A percentile compares a stretch with the other conserved stretches of the same genome.
These are phyloP conservation scores for Penicillium paradoxum DNA, from an alignment of 495 filamentous ascomycete species.

Conservation along the genomic window DNA sequence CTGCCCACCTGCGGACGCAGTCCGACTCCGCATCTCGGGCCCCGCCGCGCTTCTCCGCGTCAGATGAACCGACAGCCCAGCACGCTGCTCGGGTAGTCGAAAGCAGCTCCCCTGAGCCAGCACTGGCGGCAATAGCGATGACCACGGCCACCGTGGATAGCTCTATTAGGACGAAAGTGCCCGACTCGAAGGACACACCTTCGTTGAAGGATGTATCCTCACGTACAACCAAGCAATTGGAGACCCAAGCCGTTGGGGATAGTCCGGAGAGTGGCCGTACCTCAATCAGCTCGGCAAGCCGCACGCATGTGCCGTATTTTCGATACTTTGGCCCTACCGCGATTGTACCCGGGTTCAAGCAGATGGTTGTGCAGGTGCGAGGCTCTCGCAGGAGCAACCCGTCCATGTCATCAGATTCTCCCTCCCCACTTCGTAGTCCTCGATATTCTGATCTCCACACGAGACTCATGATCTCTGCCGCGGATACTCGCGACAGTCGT, in stretches of 20 bases:
- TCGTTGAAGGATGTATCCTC: slow-evolving; percentile 19
- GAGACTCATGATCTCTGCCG: slow-evolving; percentile 23
- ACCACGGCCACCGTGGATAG: slow-evolving; percentile 10
- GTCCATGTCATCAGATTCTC: slow-evolving; percentile 44
- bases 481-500: slow-evolving; percentile 41
- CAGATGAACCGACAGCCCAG: slow-evolving; percentile 18
- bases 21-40: slow-evolving; percentile 31
- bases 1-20: slow-evolving; percentile 51
- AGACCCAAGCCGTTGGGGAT: slow-evolving; percentile 25
- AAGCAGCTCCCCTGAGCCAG: slow-evolving; percentile 29
- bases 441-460: slow-evolving; percentile 22
- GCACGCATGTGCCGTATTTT: slow-evolving; percentile 79
- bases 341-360: slow-evolving; percentile 87
- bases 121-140: slow-evolving; percentile 6
- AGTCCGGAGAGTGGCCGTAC: slow-evolving; percentile 43
- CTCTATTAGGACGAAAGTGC: slow-evolving; percentile 15
- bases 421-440: slow-evolving; percentile 35
- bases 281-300: slow-evolving; percentile 35
- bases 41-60: slow-evolving; percentile 17
- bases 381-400: slow-evolving; percentile 46
- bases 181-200: slow-evolving; percentile 18
- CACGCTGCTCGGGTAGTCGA: slow-evolving; percentile 19
- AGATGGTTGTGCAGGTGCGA: slow-evolving; percentile 75
- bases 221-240: slow-evolving; percentile 28
- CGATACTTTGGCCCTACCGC: slow-evolving; percentile 84